Evolutionary conservation across 2,329 filamentous ascomycete species (phyloP), one percentile per base, ranked within the genome.

Genomic region (Neofusicoccum parvum): DNA sequence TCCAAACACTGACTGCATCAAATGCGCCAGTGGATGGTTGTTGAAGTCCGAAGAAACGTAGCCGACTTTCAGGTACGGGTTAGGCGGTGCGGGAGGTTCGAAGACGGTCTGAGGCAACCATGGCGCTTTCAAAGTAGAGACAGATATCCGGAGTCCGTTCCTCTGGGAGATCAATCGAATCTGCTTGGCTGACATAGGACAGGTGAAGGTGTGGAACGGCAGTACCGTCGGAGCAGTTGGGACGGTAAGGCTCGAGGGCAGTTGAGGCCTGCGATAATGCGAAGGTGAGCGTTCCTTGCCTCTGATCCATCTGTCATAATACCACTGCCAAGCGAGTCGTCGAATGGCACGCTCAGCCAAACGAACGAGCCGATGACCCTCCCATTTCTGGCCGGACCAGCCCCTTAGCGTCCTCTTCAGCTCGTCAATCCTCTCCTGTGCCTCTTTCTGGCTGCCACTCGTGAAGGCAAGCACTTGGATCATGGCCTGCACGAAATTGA

Each of bases 21-120:
- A 78, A 80, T 99, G 95, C 27, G 95, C 95, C 39, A 99, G 82
- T 3, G 95, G 95, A 75, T 99, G 95, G 72, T 99, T 99, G 75
- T 99, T 99, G 80, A 99, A 99, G 78, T 99, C 95, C 0, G 95
- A 98, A 3, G 95, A 98, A 43, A 99, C 89, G 76, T 99, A 99
- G 53, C 95, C 95, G 67, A 99, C 88, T 70, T 92, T 94, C n/a
- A 99, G 83, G 69, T 90, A 87, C 0, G 94, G 93, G 49, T 82
- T 85, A 1, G 95, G 95, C 1, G 95, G 94, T 2, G 87, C 78
- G 0, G 95, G 95, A 2, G 95, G 95, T n/a, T 87, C 87, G 72
- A 92, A 97, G 0, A 98, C 91, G 0, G 88, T 88, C 51, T 80
- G 75, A 6, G 94, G 90, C 54, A 99, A 85, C 95, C 95, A 99